Base-by-base conservation (phyloP, 2,329 filamentous ascomycete genomes). In the Cadophora malorum region DNA sequence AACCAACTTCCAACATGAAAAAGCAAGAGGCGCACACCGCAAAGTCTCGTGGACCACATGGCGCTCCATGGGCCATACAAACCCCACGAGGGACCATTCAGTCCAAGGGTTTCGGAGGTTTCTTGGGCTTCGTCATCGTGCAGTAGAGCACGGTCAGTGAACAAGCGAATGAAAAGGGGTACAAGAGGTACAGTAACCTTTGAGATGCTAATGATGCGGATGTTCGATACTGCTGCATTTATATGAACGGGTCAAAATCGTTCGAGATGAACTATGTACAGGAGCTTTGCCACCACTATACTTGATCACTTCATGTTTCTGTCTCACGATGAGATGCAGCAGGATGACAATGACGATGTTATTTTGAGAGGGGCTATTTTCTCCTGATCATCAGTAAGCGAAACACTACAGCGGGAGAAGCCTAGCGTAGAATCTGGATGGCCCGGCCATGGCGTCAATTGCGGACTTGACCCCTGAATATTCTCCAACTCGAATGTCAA, bases 111-210 rank as follows among this genome's bases (percentile, higher is more conserved):
- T 41, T 23, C 28, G 28, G 56, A 59, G 35, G 8, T 33, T 50
- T 62, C 59, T 62, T 62, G 59, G 28, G 59, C 59, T 16, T 50
- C 25, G 59, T 62, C 59, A 62, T 62, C n/a, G 59, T 62, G 59
- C 59, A 62, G 49, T 33, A 50, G 41, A 28, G 23, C 41, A 33
- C 28, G 28, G 28, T 5, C 28, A 3, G 28, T 28, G 28, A 28
- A 28, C 5, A 28, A 28, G 28, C 28, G 28, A 28, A 28, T 28
- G 28, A 28, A 28, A n/a, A 8, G 58, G 41, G 41, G 35, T 38
- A 38, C 8, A 9, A n/a, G n/a, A n/a, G n/a, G 8, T 38, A 28
- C 28, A 28, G 28, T 28, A 28, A 28, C 3, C 3, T 5, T 28
- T 28, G 28, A 28, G 28, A 28, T 28, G 28, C 3, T 3, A 28